phyloP scores from a whole-genome alignment of 163 green algal genomes.

The Chlamydomonas reinhardtii region DNA sequence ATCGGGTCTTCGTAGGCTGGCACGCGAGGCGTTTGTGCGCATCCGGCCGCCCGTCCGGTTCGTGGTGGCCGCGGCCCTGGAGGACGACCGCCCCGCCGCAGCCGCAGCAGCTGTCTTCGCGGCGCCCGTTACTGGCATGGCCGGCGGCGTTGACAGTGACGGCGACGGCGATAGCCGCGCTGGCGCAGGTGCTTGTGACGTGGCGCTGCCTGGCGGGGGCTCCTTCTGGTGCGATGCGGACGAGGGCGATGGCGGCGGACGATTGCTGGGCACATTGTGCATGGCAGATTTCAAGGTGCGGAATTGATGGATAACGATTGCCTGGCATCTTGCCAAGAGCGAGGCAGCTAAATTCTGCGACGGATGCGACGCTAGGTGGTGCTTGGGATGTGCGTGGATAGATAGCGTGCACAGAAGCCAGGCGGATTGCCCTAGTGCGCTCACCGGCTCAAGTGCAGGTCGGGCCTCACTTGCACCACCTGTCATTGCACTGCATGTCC shows the following conservation, averaged over 20 bases:
- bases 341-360: too few species aligned
- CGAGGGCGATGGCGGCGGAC: not conserved
- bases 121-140: not conserved
- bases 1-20: not conserved
- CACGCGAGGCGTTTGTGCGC: constrained; percentile 27
- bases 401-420: too few species aligned
- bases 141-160: not conserved
- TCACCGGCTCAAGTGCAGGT: too few species aligned
- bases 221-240: not conserved
- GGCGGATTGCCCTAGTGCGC: too few species aligned
- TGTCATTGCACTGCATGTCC: too few species aligned
- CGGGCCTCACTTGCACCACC: too few species aligned
- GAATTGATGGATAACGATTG: too few species aligned
- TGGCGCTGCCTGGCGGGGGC: too few species aligned
- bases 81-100: not conserved
- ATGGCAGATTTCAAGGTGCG: constrained; percentile 28
- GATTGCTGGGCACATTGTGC: constrained; percentile 33
- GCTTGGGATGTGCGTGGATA: too few species aligned
- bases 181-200: too few species aligned
- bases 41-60: constrained; percentile 3
- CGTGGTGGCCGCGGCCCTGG: constrained; percentile 20
- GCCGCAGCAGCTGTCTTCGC: constrained; percentile 17
- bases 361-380: too few species aligned
- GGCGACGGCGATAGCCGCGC: not conserved
- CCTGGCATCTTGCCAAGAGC: too few species aligned